Evolutionary conservation across 192 early-diverging fungal species (phyloP), one percentile per base, ranked within the genome.

Genomic region (Linnemannia schmuckeri): DNA sequence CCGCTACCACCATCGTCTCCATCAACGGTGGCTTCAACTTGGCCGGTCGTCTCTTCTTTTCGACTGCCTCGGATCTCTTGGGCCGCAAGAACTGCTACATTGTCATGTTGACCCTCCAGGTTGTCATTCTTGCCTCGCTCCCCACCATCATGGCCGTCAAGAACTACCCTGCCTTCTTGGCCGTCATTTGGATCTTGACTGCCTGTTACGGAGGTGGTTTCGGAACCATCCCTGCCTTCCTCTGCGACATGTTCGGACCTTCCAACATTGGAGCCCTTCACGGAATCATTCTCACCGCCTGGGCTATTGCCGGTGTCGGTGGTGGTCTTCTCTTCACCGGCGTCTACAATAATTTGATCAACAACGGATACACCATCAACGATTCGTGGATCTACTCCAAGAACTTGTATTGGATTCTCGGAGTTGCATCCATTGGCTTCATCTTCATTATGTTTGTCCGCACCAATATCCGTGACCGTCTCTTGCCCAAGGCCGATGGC

Each of bases 201-300:
- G 86, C 92, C 24, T 94, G 92, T 89, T 96, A 95, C 75, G 95
- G 95, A 74, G 94, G 92, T 61, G 95, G 95, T 9, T 95, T 95
- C 72, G 95, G 94, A 57, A 90, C 94, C 88, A 94, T 96, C 68
- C 95, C 94, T 0, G 94, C 94, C 13, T 95, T 94, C 87, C 88
- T 96, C 6, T 89, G 94, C 57, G 95, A 96, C 74, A 94, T 94
- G 92, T 96, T 94, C 75, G 94, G 94, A 10, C 90, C 91, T 75
- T 91, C 91, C 90, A 96, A 96, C 90, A 93, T 93, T 44, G 94
- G 94, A 44, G 93, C 93, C 61, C 92, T 94, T 55, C 94, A 96
- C 89, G 95, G 95, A 41, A 91, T 96, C 66, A 91, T 95, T 68
- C 88, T 96, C 70, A 95, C 94, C 9, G 94, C 94, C 35, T 96